A percentile compares a stretch with the other conserved stretches of the same genome.
These are phyloP conservation scores for Pseudodiploospora longispora DNA, from an alignment of 2,329 filamentous ascomycete genomes.

Conservation along the genomic window DNA sequence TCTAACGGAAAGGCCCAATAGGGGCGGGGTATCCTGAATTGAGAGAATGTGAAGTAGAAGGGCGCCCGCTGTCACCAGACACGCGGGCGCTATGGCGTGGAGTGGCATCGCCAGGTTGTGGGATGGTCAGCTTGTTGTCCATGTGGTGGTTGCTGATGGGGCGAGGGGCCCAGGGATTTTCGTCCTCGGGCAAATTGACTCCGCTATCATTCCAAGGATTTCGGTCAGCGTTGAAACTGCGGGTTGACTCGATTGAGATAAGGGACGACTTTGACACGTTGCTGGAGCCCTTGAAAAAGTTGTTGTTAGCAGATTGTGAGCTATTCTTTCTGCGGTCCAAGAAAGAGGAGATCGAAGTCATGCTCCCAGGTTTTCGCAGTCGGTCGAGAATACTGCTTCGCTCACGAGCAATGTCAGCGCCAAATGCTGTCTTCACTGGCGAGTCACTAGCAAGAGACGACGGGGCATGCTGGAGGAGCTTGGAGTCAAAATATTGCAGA, in stretches of 20 bases:
- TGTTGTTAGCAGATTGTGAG: slow-evolving; percentile 70
- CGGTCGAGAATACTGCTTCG: slow-evolving; percentile 82
- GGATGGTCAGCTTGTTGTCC: slow-evolving; percentile 54
- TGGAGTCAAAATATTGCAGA: slow-evolving; percentile 92
- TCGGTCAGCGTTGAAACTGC: slow-evolving; percentile 82
- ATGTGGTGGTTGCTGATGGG: slow-evolving; percentile 59
- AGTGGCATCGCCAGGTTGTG: slow-evolving; percentile 72
- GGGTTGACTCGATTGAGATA: slow-evolving; percentile 90
- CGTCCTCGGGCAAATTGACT: slow-evolving; percentile 86
- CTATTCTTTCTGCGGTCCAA: slow-evolving; percentile 92
- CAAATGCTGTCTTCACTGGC: slow-evolving; percentile 77
- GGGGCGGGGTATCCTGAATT: slow-evolving; percentile 93
- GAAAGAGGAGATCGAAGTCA: slow-evolving; percentile 92
- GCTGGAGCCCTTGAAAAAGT: slow-evolving; percentile 86
- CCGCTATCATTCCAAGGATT: slow-evolving; percentile 98
- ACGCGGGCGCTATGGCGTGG: slow-evolving; percentile 76
- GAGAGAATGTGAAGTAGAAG: slow-evolving; percentile 90
- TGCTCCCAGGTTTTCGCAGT: slow-evolving; percentile 88
- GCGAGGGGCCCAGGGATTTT: slow-evolving; percentile 57
- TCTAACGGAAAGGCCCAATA: slow-evolving; percentile 85
- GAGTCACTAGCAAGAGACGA: slow-evolving; percentile 75
- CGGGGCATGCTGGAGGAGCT: slow-evolving; percentile 87
- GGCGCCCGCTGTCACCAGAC: slow-evolving; percentile 85
- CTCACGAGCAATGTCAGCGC: slow-evolving; percentile 71
- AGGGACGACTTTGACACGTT: slow-evolving; percentile 92